These are phyloP conservation scores for Suhomyces canberraensis DNA, from an alignment of 805 yeast genomes.

Conservation along the genomic window DNA sequence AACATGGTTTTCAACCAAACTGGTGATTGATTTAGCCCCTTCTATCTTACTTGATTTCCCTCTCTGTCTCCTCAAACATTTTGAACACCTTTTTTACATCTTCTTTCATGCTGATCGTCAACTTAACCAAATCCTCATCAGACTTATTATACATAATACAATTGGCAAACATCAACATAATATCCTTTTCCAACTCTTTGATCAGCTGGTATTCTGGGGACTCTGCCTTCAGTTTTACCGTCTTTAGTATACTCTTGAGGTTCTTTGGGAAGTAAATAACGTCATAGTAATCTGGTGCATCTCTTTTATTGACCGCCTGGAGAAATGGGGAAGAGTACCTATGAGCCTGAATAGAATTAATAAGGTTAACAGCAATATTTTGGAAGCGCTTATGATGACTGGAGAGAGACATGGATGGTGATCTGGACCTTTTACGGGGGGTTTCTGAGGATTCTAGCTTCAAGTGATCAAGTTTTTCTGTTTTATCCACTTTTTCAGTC, in stretches of 20 bases:
- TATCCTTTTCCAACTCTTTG: constrained; percentile 61
- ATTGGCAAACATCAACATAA: constrained; percentile 77
- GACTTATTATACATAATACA: constrained; percentile 78
- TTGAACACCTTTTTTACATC: constrained; percentile 58
- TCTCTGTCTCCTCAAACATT: constrained; percentile 57
- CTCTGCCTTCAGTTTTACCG: constrained; percentile 44
- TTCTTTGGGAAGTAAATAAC: constrained; percentile 64
- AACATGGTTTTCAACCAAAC: too few species aligned
- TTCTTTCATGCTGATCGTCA: constrained; percentile 68
- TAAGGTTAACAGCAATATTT: constrained; percentile 55
- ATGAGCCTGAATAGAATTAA: constrained; percentile 65
- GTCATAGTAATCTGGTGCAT: constrained; percentile 66
- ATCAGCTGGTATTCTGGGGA: constrained; percentile 49
- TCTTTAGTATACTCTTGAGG: constrained; percentile 56
- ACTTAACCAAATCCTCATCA: constrained; percentile 55
- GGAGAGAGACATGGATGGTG: constrained; percentile 10
- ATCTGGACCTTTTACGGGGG: constrained; percentile 13
- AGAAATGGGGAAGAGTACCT: constrained; percentile 72
- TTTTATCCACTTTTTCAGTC: constrained; percentile 2
- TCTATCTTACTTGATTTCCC: constrained; percentile 9
- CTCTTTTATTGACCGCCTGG: constrained; percentile 62
- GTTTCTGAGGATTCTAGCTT: constrained; percentile 1
- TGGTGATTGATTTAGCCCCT: too few species aligned
- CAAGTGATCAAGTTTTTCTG: too few species aligned
- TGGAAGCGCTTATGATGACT: constrained; percentile 53